Percentiles rank a stretch among this genome's conserved stretches.
Evolutionary conservation across 441 rosid genomes (phyloP).

Genomic region (Euphorbia corollata): DNA sequence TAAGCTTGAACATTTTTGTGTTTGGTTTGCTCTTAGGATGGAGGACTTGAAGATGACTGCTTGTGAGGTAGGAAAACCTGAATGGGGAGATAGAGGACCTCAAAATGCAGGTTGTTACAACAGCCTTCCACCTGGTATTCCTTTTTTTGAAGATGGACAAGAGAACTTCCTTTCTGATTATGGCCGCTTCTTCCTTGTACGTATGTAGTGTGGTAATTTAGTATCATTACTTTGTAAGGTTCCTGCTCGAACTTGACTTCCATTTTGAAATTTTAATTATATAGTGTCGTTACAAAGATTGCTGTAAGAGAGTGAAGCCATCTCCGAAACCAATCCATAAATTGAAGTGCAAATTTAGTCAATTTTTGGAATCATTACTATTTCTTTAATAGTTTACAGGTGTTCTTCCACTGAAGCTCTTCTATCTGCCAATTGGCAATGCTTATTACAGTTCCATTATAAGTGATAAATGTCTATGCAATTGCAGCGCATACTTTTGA

Average conservation of each 20-base stretch:
- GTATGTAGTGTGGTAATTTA: conserved; percentile 18
- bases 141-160: conserved; percentile 53
- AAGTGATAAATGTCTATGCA: neutral
- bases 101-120: conserved; percentile 55
- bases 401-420: neutral
- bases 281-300: conserved; percentile 1
- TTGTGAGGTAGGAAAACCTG: conserved; percentile 54
- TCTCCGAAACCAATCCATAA: neutral
- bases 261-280: neutral
- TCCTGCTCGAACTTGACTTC: neutral
- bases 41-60: conserved; percentile 60
- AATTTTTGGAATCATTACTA: neutral
- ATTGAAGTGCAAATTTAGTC: neutral
- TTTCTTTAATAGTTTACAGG: neutral
- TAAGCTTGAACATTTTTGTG: conserved; percentile 17
- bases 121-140: conserved; percentile 46
- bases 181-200: conserved; percentile 59
- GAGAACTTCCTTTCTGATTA: conserved; percentile 61
- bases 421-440: conserved; percentile 3
- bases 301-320: neutral
- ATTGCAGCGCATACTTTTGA: neutral
- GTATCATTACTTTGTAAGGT: conserved; percentile 5
- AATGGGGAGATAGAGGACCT: conserved; percentile 54
- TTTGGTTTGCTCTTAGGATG: conserved; percentile 44
- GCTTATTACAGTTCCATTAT: neutral